These are phyloP conservation scores for Fusarium subtropicale DNA, from an alignment of 2,329 filamentous ascomycete species.

Conservation along the genomic window DNA sequence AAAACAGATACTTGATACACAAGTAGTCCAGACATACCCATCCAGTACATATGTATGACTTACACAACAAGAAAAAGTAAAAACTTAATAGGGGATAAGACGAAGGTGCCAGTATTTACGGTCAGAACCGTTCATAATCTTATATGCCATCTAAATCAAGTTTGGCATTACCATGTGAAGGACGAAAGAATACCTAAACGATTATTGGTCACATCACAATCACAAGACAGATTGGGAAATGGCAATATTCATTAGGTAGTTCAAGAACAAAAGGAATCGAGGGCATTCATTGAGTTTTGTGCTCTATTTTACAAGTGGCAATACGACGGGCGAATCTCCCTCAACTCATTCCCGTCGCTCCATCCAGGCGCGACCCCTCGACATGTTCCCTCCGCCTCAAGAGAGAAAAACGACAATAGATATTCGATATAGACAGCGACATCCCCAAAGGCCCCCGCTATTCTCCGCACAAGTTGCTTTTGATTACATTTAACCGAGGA, in stretches of 20 bases:
- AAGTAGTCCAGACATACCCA: neutral
- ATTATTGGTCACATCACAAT: neutral
- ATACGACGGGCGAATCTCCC: constrained; percentile 61
- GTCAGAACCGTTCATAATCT: neutral
- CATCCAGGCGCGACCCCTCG: constrained; percentile 60
- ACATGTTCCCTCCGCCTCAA: constrained; percentile 59
- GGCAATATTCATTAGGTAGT: constrained; percentile 13
- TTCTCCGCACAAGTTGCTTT: constrained; percentile 48
- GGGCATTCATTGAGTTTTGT: constrained; percentile 70
- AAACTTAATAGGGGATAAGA: neutral
- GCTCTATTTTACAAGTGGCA: constrained; percentile 73
- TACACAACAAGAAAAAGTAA: neutral
- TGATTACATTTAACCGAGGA: constrained; percentile 67
- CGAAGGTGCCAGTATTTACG: neutral
- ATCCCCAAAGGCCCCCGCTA: constrained; percentile 52
- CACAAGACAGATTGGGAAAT: neutral
- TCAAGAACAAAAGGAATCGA: constrained; percentile 68
- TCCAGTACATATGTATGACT: neutral
- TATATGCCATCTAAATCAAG: neutral
- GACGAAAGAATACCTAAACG: neutral
- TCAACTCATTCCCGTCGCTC: constrained; percentile 58
- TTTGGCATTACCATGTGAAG: neutral
- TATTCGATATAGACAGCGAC: constrained; percentile 62
- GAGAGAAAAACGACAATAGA: constrained; percentile 60
- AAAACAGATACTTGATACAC: neutral